Percentiles rank a stretch among this genome's conserved stretches.
phyloP scores from a whole-genome alignment of 805 yeast species.

The Metschnikowia corniflorae region DNA sequence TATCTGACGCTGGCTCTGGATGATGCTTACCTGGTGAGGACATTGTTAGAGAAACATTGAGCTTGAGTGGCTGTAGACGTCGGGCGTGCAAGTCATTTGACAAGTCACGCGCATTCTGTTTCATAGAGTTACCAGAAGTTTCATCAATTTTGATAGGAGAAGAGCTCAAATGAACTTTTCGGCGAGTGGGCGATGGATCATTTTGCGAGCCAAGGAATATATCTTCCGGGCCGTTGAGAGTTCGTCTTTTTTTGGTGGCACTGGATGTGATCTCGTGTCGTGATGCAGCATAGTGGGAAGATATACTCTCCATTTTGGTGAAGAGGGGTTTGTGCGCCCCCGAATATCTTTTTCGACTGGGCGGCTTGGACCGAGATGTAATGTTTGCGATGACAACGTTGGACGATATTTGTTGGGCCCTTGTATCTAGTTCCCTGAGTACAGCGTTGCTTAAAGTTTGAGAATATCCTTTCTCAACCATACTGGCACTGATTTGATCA shows the following conservation, averaged over 20 bases:
- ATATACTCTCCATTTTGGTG: conserved; percentile 46
- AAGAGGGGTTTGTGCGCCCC: conserved; percentile 34
- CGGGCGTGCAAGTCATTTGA: conserved; percentile 8
- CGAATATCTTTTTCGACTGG: conserved; percentile 25
- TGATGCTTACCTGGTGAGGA: neutral
- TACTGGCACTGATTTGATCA: conserved; percentile 13
- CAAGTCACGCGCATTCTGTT: conserved; percentile 1
- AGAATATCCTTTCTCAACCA: conserved; percentile 19
- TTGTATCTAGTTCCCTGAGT: conserved; percentile 15
- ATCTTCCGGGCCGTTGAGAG: conserved; percentile 42
- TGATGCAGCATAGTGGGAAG: conserved; percentile 46
- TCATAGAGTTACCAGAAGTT: neutral
- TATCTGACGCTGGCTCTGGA: conserved; percentile 1
- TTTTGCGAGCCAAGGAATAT: conserved; percentile 16
- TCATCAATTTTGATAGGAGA: neutral
- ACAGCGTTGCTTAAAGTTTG: conserved; percentile 19
- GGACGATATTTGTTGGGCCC: conserved; percentile 19
- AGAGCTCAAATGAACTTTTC: conserved; percentile 2
- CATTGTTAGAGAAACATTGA: conserved; percentile 3
- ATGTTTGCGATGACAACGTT: conserved; percentile 4
- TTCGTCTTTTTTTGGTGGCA: conserved; percentile 34
- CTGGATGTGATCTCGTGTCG: conserved; percentile 13
- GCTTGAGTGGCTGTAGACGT: conserved; percentile 6
- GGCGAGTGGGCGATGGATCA: conserved; percentile 16
- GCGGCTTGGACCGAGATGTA: conserved; percentile 1